Evolutionary conservation across 805 yeast species (phyloP), one percentile per base, ranked within the genome.

Genomic region (Danielozyma ontarioensis): DNA sequence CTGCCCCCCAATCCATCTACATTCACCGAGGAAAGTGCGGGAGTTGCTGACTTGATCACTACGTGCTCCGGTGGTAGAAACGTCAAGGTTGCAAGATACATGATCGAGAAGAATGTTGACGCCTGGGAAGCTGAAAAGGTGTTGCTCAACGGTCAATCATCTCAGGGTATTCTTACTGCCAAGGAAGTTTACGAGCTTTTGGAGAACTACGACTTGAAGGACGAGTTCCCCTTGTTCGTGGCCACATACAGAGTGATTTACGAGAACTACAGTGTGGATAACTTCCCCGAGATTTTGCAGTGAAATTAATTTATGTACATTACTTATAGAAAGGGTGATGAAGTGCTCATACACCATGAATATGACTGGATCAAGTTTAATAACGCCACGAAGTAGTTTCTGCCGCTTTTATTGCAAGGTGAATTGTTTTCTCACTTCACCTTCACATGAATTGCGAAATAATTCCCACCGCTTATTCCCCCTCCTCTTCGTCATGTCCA

Each of bases 41-140:
- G 98, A 65, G 97, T 93, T 36, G 98, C 98, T 25, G 98, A 93
- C 61, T 74, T 93, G 54, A 93, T 93, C 62, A 93, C 98, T 34
- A 88, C 98, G 13, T 93, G 98, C 68, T 76, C 94, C 13, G 97
- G 97, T 55, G 98, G 98, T 55, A 79, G 98, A 70, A 93, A 93
- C 67, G 95, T 85, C 49, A 76, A 83, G 58, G 95, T 93, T 40
- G 97, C 93, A 33, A 78, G 74, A 48, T 80, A 76, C 59, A 83
- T 86, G 84, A 90, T 95, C 38, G 71, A 77, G 59, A 72, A 88
- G 40, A 82, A 83, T 40, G 84, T 78, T 51, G 61, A 77, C 40
- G 93, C 95, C 28, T 68, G 72, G 54, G 88, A 80, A 50, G 83
- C 93, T 36, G 98, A 93, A 66, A 79, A 76, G 62, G 83, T 74